Evolutionary conservation across 768 basidiomycete species (phyloP).

Genomic region (Trametes elegans): DNA sequence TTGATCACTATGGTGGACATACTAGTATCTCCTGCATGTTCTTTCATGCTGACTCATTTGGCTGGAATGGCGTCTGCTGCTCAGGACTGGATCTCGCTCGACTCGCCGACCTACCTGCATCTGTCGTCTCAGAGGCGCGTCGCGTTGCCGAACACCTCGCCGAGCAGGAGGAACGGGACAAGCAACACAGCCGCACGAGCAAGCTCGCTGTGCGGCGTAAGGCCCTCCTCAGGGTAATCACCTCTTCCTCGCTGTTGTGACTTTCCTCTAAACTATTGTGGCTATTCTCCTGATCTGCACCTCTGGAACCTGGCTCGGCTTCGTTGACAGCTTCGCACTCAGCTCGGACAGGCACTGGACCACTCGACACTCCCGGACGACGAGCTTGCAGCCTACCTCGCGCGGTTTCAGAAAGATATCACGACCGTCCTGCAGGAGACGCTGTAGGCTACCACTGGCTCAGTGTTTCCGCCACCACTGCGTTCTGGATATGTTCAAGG

Average conservation of each 20-base stretch:
- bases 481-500: too few relatives aligned
- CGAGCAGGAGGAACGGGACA: conserved; percentile 52
- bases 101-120: conserved; percentile 78
- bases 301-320: not conserved
- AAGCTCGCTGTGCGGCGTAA: conserved; percentile 62
- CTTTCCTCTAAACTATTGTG: not conserved
- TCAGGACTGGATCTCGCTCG: conserved; percentile 86
- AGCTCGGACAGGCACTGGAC: conserved; percentile 70
- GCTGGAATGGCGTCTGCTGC: not conserved
- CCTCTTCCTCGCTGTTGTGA: not conserved
- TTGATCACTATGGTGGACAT: conserved; percentile 70
- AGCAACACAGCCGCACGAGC: conserved; percentile 61
- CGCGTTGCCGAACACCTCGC: conserved; percentile 59
- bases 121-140: conserved; percentile 63
- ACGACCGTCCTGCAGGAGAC: conserved; percentile 50
- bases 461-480: too few relatives aligned
- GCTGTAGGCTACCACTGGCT: too few relatives aligned
- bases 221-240: conserved; percentile 60
- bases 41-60: not conserved
- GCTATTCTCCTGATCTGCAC: not conserved
- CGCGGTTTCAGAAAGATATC: conserved; percentile 68
- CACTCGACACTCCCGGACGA: conserved; percentile 72
- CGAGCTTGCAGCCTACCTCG: conserved; percentile 65
- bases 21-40: not conserved
- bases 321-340: conserved; percentile 57